phyloP scores from a whole-genome alignment of 139 green algal species.

The Gonium pectorale region DNA sequence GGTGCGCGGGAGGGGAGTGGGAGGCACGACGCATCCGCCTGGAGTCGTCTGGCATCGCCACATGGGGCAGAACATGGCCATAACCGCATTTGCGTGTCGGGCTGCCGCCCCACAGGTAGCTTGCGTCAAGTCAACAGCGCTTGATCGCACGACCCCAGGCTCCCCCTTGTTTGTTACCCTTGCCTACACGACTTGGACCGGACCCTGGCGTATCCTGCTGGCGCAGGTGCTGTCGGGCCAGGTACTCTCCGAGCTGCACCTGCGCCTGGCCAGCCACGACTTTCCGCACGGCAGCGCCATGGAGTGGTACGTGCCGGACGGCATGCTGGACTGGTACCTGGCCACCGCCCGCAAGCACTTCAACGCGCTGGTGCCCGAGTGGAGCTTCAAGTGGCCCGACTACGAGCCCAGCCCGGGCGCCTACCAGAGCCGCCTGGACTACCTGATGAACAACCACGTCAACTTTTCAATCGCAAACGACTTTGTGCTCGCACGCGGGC shows the following conservation, averaged over 20 bases:
- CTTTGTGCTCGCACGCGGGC: conserved; percentile 21
- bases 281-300: conserved; percentile 11
- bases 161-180: too few relatives aligned
- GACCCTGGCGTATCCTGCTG: too few relatives aligned
- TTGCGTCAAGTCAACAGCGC: too few relatives aligned
- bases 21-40: too few relatives aligned
- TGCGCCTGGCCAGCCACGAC: conserved; percentile 2
- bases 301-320: neutral
- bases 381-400: conserved; percentile 21
- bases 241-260: too few relatives aligned
- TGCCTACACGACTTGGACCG: too few relatives aligned
- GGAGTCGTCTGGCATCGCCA: too few relatives aligned
- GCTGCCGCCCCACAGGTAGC: too few relatives aligned
- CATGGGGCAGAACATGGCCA: too few relatives aligned
- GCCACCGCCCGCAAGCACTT: neutral
- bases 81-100: too few relatives aligned
- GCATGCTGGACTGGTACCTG: neutral
- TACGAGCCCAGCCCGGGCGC: neutral
- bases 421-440: neutral
- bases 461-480: conserved; percentile 25
- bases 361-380: conserved; percentile 23
- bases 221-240: too few relatives aligned
- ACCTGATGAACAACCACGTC: conserved; percentile 23
- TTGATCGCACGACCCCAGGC: too few relatives aligned
- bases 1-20: neutral